Base-by-base conservation (phyloP, 2,329 filamentous ascomycete genomes). In the Colletotrichum liriopes region DNA sequence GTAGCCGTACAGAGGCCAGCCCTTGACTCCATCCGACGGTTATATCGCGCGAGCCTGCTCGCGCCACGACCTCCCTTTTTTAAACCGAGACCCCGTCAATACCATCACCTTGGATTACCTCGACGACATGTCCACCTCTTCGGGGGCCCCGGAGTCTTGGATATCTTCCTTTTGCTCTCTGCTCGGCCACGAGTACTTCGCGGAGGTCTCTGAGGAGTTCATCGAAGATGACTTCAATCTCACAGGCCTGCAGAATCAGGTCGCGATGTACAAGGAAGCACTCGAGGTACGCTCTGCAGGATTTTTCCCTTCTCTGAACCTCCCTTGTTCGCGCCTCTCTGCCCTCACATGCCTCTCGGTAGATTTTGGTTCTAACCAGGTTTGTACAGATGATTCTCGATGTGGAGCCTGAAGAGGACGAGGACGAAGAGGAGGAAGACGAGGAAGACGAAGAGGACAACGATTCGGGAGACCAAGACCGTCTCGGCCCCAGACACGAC, bases 211-310 rank as follows among this genome's bases (percentile, higher is more conserved):
- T 56, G 96, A 99, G 84, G 96, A 99, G 80, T 99, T 99, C 79
- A 98, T 99, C 80, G 96, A 99, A 83, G 96, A 99, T 91, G 96
- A 99, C 83, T 99, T 99, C 88, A 99, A 99, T 84, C 88, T 99
- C 75, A 99, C 96, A 0, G 96, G 96, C 61, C 87, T 99, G 78
- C 95, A 98, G 83, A 93, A 92, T 72, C 96, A 98, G 84, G 96
- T 99, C 64, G 93, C 94, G 75, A 98, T 98, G 94, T 99, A 99
- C 84, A 99, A 98, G 84, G 96, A 99, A 84, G 96, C 96, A 16
- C 86, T 99, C 75, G 96, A 99, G 87, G 90, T 92, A 84, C 39
- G 51, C 37, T 41, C 45, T 59, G 35, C 26, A 39, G 7, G 20
- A 16, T 63, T 45, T 26, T 16, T 16, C 23, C 6, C 20, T 59